Base-by-base conservation (phyloP, 139 green algal genomes). In the Spirogloea muscicola region DNA sequence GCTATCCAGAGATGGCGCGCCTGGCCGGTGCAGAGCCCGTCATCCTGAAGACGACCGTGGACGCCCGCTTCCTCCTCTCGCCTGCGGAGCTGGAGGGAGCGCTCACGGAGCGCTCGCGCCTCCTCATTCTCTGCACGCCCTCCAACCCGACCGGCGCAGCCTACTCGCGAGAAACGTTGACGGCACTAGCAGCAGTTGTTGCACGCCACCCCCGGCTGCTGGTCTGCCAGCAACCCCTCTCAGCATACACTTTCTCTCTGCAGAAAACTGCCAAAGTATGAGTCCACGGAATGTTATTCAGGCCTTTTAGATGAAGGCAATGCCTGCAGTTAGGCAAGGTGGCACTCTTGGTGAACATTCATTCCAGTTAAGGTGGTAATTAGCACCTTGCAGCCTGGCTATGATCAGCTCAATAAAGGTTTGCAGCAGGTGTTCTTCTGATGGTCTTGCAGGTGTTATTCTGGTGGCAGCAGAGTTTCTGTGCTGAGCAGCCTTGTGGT, bases 111-210 rank as follows among this genome's bases (percentile, higher is more conserved):
- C 55, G 58, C 18, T 93, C 88, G 2, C 85, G 94, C 25, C 70
- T 98, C 51, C 88, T 99, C 67, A 97, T 99, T 69, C 87, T 99
- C 7, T 98, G 94, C 85, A 91, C 93, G 7, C 94, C 94, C 21
- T 96, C 89, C 61, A 99, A 99, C 82, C 94, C 94, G 34, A 93
- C 89, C 1, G 94, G 94, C 3, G 80, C 88, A 2, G 91, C 97
- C 16, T 97, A 97, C 81, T 71, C 83, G 18, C 76, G n/a, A 9
- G 69, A 85, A 62, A 34, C 52, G 62, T 55, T 88, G 38, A 49
- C 76, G 25, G 67, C 52, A 38, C 61, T 98, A 37, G 92, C 94
- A 1, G 79, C 86, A 0, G 87, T 98, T 1, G 88, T 98, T 16
- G 69, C 61, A 0, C 9, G 69, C 0, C 94, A 99, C 83, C 93